A percentile compares a stretch with the other conserved stretches of the same genome.
Conservation (phyloP, 2,329 filamentous ascomycete species). For the Colletotrichum sp. region DNA sequence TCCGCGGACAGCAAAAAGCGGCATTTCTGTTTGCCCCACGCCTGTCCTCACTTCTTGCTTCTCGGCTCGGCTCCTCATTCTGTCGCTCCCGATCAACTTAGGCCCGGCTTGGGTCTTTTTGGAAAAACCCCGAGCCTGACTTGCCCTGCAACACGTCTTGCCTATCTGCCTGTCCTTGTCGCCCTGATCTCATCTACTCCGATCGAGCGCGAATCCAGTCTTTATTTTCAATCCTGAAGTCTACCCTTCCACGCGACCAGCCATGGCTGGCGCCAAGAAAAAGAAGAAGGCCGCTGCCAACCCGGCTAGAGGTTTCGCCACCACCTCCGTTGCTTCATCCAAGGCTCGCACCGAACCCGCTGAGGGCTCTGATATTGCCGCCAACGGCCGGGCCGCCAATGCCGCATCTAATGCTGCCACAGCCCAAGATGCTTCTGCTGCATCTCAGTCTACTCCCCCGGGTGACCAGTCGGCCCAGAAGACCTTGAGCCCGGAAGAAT, state of each 20-base stretch:
- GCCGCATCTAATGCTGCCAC: neutral
- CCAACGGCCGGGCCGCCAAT: neutral
- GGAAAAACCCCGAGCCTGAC: neutral
- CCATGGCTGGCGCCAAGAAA: constrained; percentile 78
- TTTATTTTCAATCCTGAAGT: neutral
- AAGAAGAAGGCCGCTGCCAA: constrained; percentile 92
- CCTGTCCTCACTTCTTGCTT: neutral
- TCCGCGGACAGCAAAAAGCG: neutral
- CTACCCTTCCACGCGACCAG: neutral
- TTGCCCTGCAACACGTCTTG: neutral
- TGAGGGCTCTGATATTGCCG: constrained; percentile 32
- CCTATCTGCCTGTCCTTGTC: neutral
- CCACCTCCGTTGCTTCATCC: constrained; percentile 82
- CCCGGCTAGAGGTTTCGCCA: constrained; percentile 90
- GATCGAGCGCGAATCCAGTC: neutral
- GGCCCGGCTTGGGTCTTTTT: neutral
- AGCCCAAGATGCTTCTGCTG: constrained; percentile 31
- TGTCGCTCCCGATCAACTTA: neutral
- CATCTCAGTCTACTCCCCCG: constrained; percentile 23
- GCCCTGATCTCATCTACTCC: neutral
- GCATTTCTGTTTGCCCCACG: neutral
- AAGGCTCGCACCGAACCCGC: constrained; percentile 71
- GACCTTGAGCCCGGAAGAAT: constrained; percentile 80
- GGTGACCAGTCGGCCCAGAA: constrained; percentile 36
- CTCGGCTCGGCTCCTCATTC: constrained; percentile 5